Percentiles rank a stretch among this genome's conserved stretches.
Conservation (phyloP, 495 filamentous ascomycete species). For the Niebla homalea region DNA sequence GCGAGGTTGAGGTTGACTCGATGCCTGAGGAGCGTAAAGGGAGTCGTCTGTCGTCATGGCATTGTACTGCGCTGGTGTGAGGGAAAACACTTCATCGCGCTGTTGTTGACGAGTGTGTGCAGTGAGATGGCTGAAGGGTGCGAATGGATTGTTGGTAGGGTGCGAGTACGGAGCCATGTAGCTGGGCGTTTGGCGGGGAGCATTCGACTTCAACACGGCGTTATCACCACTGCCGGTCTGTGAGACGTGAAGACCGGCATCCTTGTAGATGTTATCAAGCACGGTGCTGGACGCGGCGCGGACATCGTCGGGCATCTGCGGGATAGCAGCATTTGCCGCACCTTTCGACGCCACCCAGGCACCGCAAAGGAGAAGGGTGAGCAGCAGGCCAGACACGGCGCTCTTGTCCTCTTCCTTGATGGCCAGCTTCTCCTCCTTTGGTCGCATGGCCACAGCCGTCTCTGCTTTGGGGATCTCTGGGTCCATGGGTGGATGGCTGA, state of each 20-base stretch:
- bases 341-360: slow-evolving; percentile 90
- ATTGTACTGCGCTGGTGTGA: slow-evolving; percentile 83
- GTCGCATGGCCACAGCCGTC: slow-evolving; percentile 33
- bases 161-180: slow-evolving; percentile 33
- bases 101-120: slow-evolving; percentile 73
- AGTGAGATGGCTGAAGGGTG: slow-evolving; percentile 59
- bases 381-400: slow-evolving; percentile 48
- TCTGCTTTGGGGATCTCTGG: slow-evolving; percentile 27
- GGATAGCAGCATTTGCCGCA: slow-evolving; percentile 48
- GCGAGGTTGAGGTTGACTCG: slow-evolving; percentile 36
- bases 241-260: slow-evolving; percentile 44
- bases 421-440: slow-evolving; percentile 38
- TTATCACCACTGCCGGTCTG: background rate
- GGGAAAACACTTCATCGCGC: slow-evolving; percentile 75
- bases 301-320: slow-evolving; percentile 83
- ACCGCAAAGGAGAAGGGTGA: slow-evolving; percentile 87
- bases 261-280: slow-evolving; percentile 75
- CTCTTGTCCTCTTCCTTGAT: slow-evolving; percentile 46
- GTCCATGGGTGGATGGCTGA: slow-evolving; percentile 41
- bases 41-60: slow-evolving; percentile 52
- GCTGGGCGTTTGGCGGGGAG: slow-evolving; percentile 32
- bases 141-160: slow-evolving; percentile 51
- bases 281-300: slow-evolving; percentile 83
- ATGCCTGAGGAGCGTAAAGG: slow-evolving; percentile 27
- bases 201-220: slow-evolving; percentile 25